Base-by-base conservation (phyloP, 352 stramenopile species). In the Phytophthora meadii region DNA sequence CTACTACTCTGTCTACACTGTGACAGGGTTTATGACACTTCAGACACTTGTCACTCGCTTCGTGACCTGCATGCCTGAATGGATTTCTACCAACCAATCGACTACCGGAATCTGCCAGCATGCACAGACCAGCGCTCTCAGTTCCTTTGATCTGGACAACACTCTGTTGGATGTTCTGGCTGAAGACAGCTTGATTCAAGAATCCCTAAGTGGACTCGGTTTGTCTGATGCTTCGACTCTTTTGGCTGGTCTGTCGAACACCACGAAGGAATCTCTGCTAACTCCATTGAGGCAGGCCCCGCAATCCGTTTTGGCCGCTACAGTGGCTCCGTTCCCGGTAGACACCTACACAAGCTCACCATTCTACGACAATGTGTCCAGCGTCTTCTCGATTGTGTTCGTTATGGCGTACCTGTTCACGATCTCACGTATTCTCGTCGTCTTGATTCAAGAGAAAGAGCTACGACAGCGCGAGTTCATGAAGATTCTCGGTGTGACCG, bases 381-480 rank as follows among this genome's bases (percentile, higher is more conserved):
- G 66, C 14, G 74, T 93, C 0, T 94, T 94, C 48, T 60, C 81
- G 5, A 72, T 98, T 44, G 88, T 98, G 39, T 98, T 97, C 62
- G 79, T 98, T 36, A 70, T 98, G 45, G 82, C 89, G 3, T 98
- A 96, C 58, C 58, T 98, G 12, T 95, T 94, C 70, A 84, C 89
- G 8, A 79, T 96, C 9, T 97, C 89, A 9, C 77, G 81, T 5
- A 75, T 97, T 36, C 70, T 98, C 27, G 72, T 92, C 4, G 70
- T 81, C 5, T 70, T 98, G 22, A 95, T 98, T 11, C 59, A 78
- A 28, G 94, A 98, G 65, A 97, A 97, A 37, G 94, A 98, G 51
- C 74, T 79, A 1, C 79, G 88, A 4, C 79, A 91, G 37, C 90
- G 93, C 15, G 94, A 98, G 66, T 84, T 86, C 50, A 95, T 98